A percentile compares a stretch with the other conserved stretches of the same genome.
Evolutionary conservation across 2,329 filamentous ascomycete genomes (phyloP).

Genomic region (Neofusicoccum sp.): DNA sequence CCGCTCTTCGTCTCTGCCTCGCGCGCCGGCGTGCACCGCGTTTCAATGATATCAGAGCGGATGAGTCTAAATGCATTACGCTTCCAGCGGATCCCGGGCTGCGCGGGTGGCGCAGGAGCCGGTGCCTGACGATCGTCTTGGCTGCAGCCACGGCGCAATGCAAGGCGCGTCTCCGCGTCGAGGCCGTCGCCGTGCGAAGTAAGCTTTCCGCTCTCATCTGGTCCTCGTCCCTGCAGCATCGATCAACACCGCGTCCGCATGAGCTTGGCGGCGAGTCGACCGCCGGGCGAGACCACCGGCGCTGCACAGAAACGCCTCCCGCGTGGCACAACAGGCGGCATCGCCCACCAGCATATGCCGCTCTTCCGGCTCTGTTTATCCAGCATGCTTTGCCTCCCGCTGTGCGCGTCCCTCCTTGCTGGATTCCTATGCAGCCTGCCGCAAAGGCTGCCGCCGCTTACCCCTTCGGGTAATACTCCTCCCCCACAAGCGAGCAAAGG

Average conservation of each 20-base stretch:
- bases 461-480: not conserved
- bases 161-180: too few relatives aligned
- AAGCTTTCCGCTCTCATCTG: too few relatives aligned
- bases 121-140: slow-evolving; percentile 12
- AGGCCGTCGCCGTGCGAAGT: too few relatives aligned
- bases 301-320: not conserved
- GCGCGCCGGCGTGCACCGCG: not conserved
- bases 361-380: not conserved
- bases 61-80: too few relatives aligned
- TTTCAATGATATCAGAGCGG: not conserved
- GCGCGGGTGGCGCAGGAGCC: not conserved
- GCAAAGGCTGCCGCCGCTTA: not conserved
- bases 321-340: not conserved
- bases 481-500: not conserved
- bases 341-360: too few relatives aligned
- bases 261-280: not conserved
- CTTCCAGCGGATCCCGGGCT: too few relatives aligned
- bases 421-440: not conserved
- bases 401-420: not conserved
- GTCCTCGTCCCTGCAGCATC: too few relatives aligned
- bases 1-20: not conserved
- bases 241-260: too few relatives aligned
- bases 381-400: not conserved
- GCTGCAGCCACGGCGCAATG: not conserved
- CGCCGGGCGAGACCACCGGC: not conserved